Conservation (phyloP, 306 rosid genomes). For the Cicer yamashitae region DNA sequence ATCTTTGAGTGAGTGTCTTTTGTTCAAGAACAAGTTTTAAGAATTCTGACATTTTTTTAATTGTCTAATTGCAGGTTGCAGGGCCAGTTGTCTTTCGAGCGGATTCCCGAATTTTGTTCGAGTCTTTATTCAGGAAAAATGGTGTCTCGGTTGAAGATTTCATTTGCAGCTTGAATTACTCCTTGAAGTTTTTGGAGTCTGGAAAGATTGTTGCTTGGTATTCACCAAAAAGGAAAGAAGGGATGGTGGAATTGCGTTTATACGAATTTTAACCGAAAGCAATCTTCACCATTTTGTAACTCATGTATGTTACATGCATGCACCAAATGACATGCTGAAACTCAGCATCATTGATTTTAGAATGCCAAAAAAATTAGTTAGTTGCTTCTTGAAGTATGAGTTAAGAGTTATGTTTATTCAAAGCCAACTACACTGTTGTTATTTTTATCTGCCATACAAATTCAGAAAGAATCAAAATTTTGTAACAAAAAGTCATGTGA, state of each 20-base stretch:
- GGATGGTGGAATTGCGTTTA: conserved; percentile 85
- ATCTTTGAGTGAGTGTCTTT: conserved; percentile 15
- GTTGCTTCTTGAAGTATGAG: not conserved
- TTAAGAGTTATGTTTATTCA: conserved; percentile 7
- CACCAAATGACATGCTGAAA: too few relatives aligned
- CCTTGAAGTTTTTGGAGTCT: conserved; percentile 61
- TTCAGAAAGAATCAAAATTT: not conserved
- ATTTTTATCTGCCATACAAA: not conserved
- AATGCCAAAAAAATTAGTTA: conserved; percentile 25
- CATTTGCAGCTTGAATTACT: conserved; percentile 82
- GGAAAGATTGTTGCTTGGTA: conserved; percentile 94
- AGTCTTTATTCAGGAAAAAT: conserved; percentile 51
- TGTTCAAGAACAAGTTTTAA: conserved; percentile 1
- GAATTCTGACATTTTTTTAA: conserved; percentile 4
- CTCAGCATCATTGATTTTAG: conserved; percentile 20
- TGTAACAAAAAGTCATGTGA: not conserved
- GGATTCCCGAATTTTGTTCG: conserved; percentile 67
- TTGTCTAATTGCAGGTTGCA: conserved; percentile 55
- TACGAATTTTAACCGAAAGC: conserved; percentile 63
- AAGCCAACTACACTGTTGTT: not conserved
- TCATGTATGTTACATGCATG: too few relatives aligned
- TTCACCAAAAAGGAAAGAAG: conserved; percentile 88
- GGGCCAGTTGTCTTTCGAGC: conserved; percentile 79
- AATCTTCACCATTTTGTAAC: conserved; percentile 24
- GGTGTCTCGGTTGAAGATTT: conserved; percentile 74